Percentiles rank a stretch among this genome's conserved stretches.
These are phyloP conservation scores for Lentinula aciculospora DNA, from an alignment of 768 basidiomycete genomes.

Conservation along the genomic window DNA sequence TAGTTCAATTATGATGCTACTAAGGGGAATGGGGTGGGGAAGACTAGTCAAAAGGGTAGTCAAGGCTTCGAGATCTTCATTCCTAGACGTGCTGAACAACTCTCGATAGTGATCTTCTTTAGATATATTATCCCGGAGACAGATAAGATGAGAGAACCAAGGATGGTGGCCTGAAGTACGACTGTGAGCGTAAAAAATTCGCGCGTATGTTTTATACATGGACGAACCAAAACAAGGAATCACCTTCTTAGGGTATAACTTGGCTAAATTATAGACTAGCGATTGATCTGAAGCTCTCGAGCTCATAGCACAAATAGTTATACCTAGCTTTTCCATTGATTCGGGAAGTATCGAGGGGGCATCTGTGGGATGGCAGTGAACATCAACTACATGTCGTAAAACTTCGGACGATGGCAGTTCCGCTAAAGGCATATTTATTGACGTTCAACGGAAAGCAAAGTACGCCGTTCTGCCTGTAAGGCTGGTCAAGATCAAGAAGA, in stretches of 20 bases:
- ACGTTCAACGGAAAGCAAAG: neutral
- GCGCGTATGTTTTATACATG: neutral
- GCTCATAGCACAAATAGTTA: conserved; percentile 84
- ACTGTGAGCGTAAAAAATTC: neutral
- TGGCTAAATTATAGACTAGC: conserved; percentile 63
- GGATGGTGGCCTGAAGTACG: conserved; percentile 77
- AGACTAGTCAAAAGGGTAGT: conserved; percentile 54
- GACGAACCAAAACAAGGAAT: conserved; percentile 83
- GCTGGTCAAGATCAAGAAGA: neutral
- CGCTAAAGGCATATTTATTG: neutral
- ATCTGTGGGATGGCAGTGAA: conserved; percentile 93
- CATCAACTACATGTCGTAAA: conserved; percentile 72
- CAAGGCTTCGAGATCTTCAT: conserved; percentile 37
- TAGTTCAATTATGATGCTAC: conserved; percentile 53
- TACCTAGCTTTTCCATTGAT: conserved; percentile 49
- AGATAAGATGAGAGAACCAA: conserved; percentile 85
- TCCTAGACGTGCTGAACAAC: conserved; percentile 42
- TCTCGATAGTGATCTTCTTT: conserved; percentile 73
- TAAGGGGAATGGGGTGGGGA: conserved; percentile 66
- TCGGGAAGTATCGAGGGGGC: conserved; percentile 37
- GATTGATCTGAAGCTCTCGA: conserved; percentile 61
- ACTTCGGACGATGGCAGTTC: conserved; percentile 27
- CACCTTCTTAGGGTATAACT: conserved; percentile 55
- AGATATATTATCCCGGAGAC: conserved; percentile 31
- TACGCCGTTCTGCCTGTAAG: neutral